phyloP scores from a whole-genome alignment of 805 yeast genomes.

The Saccharomycopsis guyanensis region DNA sequence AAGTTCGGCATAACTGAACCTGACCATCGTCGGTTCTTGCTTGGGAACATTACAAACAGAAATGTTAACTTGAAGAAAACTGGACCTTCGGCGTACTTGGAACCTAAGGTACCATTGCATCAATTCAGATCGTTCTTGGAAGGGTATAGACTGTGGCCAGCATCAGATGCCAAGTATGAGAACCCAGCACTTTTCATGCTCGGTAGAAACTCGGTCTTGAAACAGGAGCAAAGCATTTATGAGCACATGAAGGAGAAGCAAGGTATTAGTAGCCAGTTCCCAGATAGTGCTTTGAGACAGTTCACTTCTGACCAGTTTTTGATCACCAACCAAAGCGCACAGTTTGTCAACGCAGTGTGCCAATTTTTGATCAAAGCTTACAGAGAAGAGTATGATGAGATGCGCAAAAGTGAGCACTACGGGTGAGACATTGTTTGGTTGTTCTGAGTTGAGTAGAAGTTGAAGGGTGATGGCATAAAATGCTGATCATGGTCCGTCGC shows the following conservation, averaged over 20 bases:
- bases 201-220: constrained; percentile 12
- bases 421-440: too few species aligned
- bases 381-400: constrained; percentile 14
- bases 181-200: constrained; percentile 18
- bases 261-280: constrained; percentile 24
- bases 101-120: constrained; percentile 14
- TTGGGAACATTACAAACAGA: constrained; percentile 6
- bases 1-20: constrained; percentile 14
- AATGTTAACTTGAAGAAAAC: constrained; percentile 1
- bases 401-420: constrained; percentile 4
- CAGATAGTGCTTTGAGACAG: constrained; percentile 24
- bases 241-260: constrained; percentile 2
- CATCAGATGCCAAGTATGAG: background rate
- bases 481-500: too few species aligned
- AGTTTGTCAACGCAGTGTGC: constrained; percentile 17
- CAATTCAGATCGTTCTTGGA: background rate
- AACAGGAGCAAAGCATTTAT: background rate
- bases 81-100: constrained; percentile 7
- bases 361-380: constrained; percentile 16
- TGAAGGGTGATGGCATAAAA: too few species aligned
- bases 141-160: constrained; percentile 12
- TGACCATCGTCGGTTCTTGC: background rate
- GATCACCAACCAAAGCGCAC: constrained; percentile 9
- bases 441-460: too few species aligned
- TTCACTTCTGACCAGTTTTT: constrained; percentile 27